These are phyloP conservation scores for Pyrenula massariospora DNA, from an alignment of 495 filamentous ascomycete genomes.

Conservation along the genomic window DNA sequence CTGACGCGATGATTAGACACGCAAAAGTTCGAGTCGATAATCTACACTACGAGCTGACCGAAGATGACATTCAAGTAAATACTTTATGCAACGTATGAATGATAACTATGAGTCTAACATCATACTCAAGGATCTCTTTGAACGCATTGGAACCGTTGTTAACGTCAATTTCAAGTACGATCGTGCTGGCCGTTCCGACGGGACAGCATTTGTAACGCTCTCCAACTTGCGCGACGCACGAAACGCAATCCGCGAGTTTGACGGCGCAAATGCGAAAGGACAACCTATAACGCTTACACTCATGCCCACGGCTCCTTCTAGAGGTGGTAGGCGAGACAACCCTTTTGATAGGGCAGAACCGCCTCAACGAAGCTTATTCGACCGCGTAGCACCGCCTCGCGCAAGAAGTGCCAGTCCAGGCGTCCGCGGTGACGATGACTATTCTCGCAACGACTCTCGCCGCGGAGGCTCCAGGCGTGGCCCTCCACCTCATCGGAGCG, in stretches of 20 bases:
- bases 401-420: constrained; percentile 9
- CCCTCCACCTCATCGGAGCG: constrained; percentile 46
- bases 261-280: constrained; percentile 86
- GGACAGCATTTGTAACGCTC: constrained; percentile 78
- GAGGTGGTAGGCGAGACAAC: constrained; percentile 25
- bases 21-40: constrained; percentile 80
- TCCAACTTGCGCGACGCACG: constrained; percentile 53
- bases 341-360: constrained; percentile 46
- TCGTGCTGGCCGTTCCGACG: constrained; percentile 80
- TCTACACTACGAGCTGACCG: constrained; percentile 84
- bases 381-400: constrained; percentile 51
- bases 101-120: background rate
- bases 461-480: constrained; percentile 18
- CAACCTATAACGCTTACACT: constrained; percentile 79
- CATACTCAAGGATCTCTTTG: constrained; percentile 59
- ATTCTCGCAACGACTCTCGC: constrained; percentile 3
- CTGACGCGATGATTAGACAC: constrained; percentile 30
- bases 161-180: constrained; percentile 72
- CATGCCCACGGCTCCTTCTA: constrained; percentile 32
- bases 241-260: constrained; percentile 66
- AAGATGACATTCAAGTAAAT: constrained; percentile 71
- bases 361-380: constrained; percentile 54
- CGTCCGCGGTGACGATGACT: background rate
- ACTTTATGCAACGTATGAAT: background rate
- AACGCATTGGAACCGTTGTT: constrained; percentile 58